Conservation (phyloP, 73 alveolate genomes). For the Paramecium tetraurelia region DNA sequence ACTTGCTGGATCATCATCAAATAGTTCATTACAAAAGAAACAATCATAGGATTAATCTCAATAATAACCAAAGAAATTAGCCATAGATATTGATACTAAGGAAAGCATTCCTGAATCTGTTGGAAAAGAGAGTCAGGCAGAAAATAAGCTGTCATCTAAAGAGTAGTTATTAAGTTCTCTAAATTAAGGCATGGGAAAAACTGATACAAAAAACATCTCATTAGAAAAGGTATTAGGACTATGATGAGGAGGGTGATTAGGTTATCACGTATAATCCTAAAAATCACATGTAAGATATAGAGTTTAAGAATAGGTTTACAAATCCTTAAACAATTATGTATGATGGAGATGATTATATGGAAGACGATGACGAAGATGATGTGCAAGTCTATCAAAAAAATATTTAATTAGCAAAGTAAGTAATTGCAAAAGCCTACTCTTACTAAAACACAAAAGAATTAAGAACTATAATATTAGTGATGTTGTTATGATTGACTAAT, state of each 20-base stretch:
- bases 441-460: constrained; percentile 23
- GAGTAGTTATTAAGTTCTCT: not conserved
- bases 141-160: not conserved
- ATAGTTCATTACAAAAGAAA: not conserved
- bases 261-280: not conserved
- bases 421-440: not conserved
- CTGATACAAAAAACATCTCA: not conserved
- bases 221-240: not conserved
- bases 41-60: not conserved
- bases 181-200: constrained; percentile 18
- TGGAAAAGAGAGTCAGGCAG: not conserved
- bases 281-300: not conserved
- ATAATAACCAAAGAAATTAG: not conserved
- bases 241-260: not conserved
- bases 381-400: not conserved
- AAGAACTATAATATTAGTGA: constrained; percentile 34
- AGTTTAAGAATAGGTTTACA: not conserved
- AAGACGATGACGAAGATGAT: constrained; percentile 44
- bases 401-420: not conserved
- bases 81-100: constrained; percentile 1
- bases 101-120: not conserved
- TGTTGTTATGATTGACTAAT: constrained; percentile 8
- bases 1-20: not conserved
- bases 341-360: constrained; percentile 37
- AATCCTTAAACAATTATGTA: not conserved